phyloP scores from a whole-genome alignment of 2,329 filamentous ascomycete species.

The Venturia carpophila region DNA sequence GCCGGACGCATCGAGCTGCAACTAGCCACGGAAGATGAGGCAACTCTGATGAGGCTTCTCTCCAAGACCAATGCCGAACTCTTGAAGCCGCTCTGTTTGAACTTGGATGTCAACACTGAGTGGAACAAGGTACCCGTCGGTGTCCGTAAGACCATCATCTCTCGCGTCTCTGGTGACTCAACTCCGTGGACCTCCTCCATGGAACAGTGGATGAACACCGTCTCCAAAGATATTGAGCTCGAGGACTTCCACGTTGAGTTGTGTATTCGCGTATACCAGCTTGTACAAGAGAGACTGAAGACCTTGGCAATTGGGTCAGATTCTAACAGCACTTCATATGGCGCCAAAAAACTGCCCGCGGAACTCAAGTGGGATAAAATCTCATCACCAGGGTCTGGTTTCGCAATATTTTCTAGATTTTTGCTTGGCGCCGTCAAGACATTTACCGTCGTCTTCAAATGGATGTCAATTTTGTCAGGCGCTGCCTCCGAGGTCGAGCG shows the following conservation, averaged over 20 bases:
- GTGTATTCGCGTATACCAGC: constrained; percentile 7
- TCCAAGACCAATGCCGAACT: constrained; percentile 1
- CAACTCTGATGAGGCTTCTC: background rate
- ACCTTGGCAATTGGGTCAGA: background rate
- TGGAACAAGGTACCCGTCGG: background rate
- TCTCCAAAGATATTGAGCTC: background rate
- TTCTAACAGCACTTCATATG: background rate
- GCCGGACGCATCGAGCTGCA: constrained; percentile 9
- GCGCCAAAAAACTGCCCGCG: constrained; percentile 6
- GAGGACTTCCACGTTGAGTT: constrained; percentile 2
- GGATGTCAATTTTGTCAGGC: constrained; percentile 5
- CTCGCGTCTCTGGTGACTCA: background rate
- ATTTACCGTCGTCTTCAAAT: background rate
- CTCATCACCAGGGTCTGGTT: background rate
- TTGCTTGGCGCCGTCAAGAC: background rate
- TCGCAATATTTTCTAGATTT: background rate
- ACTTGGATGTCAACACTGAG: constrained; percentile 9
- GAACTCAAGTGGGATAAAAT: background rate
- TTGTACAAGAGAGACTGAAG: constrained; percentile 1
- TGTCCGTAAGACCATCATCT: background rate
- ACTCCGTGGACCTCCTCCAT: background rate
- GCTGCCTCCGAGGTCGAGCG: constrained; percentile 13
- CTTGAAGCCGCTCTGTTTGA: constrained; percentile 1
- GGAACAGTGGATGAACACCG: background rate
- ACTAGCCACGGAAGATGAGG: constrained; percentile 4